A percentile compares a stretch with the other conserved stretches of the same genome.
Conservation (phyloP, 192 early-diverging fungal genomes). For the Coemansia sp. region DNA sequence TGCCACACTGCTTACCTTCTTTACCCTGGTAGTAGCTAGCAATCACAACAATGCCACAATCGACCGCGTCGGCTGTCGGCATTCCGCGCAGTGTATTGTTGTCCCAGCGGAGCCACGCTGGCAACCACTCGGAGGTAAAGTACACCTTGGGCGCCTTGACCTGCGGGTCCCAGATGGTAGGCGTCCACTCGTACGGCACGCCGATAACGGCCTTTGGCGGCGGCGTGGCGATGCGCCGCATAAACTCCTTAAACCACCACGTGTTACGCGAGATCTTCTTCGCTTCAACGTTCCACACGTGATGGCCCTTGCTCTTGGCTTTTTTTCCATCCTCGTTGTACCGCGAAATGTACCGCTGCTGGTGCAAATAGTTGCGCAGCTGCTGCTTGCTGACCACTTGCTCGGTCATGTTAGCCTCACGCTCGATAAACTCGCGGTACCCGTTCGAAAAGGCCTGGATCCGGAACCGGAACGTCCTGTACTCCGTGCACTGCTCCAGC, state of each 20-base stretch:
- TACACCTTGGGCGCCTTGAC: slow-evolving; percentile 68
- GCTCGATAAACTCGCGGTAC: slow-evolving; percentile 65
- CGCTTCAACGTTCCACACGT: slow-evolving; percentile 81
- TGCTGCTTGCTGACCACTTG: slow-evolving; percentile 64
- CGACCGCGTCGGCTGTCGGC: slow-evolving; percentile 57
- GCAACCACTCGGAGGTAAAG: slow-evolving; percentile 69
- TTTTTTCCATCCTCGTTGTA: slow-evolving; percentile 82
- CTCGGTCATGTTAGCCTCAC: slow-evolving; percentile 59
- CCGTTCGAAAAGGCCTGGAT: slow-evolving; percentile 79
- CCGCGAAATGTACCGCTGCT: slow-evolving; percentile 71
- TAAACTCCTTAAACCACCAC: slow-evolving; percentile 75
- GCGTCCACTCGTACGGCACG: slow-evolving; percentile 63
- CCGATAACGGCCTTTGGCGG: slow-evolving; percentile 66
- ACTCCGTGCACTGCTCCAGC: slow-evolving; percentile 67
- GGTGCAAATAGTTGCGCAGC: slow-evolving; percentile 71
- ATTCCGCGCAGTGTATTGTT: slow-evolving; percentile 66
- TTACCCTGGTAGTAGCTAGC: slow-evolving; percentile 67
- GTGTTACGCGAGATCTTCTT: slow-evolving; percentile 63
- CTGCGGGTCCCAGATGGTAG: slow-evolving; percentile 75
- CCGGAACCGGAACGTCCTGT: slow-evolving; percentile 81
- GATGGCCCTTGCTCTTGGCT: slow-evolving; percentile 75
- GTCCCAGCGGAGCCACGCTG: slow-evolving; percentile 72
- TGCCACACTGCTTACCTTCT: slow-evolving; percentile 18
- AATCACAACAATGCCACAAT: slow-evolving; percentile 61
- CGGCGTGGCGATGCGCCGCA: slow-evolving; percentile 66